Percentiles rank a stretch among this genome's conserved stretches.
Evolutionary conservation across 2,329 filamentous ascomycete genomes (phyloP).

Genomic region (Trichophyton equinum): DNA sequence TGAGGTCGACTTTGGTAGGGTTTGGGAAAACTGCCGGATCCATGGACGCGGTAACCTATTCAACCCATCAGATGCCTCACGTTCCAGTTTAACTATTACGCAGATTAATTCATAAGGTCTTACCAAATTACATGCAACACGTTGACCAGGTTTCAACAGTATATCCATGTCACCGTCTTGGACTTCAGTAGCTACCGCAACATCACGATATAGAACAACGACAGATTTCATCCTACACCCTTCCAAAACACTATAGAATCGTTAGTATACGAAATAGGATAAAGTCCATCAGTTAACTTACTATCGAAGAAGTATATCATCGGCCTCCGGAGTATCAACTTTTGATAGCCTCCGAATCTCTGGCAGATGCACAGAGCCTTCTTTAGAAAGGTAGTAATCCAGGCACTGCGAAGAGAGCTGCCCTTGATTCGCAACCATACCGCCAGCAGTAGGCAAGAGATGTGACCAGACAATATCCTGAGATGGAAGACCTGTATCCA

Average conservation of each 20-base stretch:
- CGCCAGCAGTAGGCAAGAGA: slow-evolving; percentile 45
- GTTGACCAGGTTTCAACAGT: slow-evolving; percentile 25
- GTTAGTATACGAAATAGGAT: slow-evolving; percentile 35
- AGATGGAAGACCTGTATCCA: slow-evolving; percentile 35
- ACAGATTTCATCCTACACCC: slow-evolving; percentile 28
- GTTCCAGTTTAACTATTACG: slow-evolving; percentile 15
- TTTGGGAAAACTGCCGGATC: slow-evolving; percentile 29
- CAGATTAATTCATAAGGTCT: slow-evolving; percentile 13
- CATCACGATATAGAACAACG: slow-evolving; percentile 27
- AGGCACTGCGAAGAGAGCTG: slow-evolving; percentile 46
- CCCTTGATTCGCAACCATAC: slow-evolving; percentile 45
- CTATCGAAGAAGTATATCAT: slow-evolving; percentile 41
- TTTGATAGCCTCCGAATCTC: slow-evolving; percentile 39
- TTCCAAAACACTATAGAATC: slow-evolving; percentile 36
- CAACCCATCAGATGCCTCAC: slow-evolving; percentile 19
- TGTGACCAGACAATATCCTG: slow-evolving; percentile 45
- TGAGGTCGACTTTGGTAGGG: slow-evolving; percentile 32
- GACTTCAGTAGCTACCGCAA: slow-evolving; percentile 22
- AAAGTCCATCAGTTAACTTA: slow-evolving; percentile 34
- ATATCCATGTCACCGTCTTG: slow-evolving; percentile 25
- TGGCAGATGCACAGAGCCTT: slow-evolving; percentile 36
- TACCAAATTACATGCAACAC: slow-evolving; percentile 27
- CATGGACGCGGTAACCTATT: slow-evolving; percentile 24
- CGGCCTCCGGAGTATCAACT: slow-evolving; percentile 33
- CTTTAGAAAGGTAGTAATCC: slow-evolving; percentile 44